These are phyloP conservation scores for Aspergillus incahuasiensis DNA, from an alignment of 495 filamentous ascomycete genomes.

Conservation along the genomic window DNA sequence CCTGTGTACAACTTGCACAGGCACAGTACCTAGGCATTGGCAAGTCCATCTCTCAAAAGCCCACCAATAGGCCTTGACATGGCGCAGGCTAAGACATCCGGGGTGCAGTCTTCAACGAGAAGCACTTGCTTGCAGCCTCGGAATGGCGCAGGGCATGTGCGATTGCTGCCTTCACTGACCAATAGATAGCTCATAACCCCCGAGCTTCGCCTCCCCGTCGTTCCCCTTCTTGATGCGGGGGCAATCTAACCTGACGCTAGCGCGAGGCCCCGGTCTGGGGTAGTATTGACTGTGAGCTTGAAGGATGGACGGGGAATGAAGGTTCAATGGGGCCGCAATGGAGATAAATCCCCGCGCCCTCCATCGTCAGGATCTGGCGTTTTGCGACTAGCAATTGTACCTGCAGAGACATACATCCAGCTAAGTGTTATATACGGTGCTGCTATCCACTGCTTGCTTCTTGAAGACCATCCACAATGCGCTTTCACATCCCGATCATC, in stretches of 20 bases:
- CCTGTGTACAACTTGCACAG: background rate
- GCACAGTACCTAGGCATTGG: background rate
- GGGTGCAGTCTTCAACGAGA: background rate
- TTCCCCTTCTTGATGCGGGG: background rate
- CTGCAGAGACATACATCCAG: background rate
- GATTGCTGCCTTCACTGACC: background rate
- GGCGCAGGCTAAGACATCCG: background rate
- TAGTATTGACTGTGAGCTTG: background rate
- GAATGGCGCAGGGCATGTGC: background rate
- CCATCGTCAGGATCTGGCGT: background rate
- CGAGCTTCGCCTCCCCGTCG: background rate
- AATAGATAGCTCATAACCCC: background rate
- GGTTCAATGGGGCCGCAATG: background rate
- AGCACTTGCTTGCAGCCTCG: background rate
- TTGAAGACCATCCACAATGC: conserved; percentile 5
- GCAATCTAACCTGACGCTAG: background rate
- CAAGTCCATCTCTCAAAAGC: too few relatives aligned
- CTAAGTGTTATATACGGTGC: background rate
- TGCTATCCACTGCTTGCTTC: background rate
- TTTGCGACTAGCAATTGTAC: background rate
- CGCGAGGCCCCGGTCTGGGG: background rate
- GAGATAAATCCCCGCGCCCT: background rate
- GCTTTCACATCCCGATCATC: conserved; percentile 10
- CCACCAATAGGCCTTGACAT: background rate
- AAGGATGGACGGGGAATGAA: background rate